Evolutionary conservation across 2,329 filamentous ascomycete genomes (phyloP), one percentile per base, ranked within the genome.

Genomic region (Cladosporium velox): DNA sequence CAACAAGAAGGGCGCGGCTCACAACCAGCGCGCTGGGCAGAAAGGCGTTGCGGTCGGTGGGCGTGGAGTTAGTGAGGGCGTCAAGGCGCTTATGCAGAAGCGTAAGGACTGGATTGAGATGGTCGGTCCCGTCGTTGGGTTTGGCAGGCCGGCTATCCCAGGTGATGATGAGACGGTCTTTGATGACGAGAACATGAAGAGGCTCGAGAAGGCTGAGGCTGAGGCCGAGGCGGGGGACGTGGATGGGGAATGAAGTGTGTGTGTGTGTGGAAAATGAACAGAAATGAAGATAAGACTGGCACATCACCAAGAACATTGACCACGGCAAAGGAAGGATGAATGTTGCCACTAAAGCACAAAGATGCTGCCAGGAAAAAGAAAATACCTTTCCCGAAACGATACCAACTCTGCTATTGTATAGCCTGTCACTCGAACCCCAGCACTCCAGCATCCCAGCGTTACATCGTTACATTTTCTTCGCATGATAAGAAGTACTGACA

Each of bases 11-110:
- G 83, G 90, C 35, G 4, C 89, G 88, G 1, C 91, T 55, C 52
- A 55, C 30, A 59, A 71, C 65, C 68, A 67, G 32, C 66, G 71
- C 15, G 70, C 73, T 6, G 75, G 91, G 6, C 91, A 90, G 63
- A 89, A 90, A 1, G 89, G 90, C 28, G 91, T 89, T 67, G 90
- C 90, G 55, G 86, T 92, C 68, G 84, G 89, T n/a, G 52, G 52
- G 12, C 88, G 90, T 2, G 90, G 90, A 52, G 96, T 99, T 64
- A 95, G 95, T 32, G 95, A 99, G 78, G 85, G 93, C 66, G 95
- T 95, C 3, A 89, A 93, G 76, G 94, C 89, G 54, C 83, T 99
- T 30, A 97, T 99, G 93, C 93, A 97, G 77, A 86, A 94, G 67
- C 87, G 93, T 65, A 86, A 88, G 75, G 88, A 93, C 71, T 99